phyloP scores from a whole-genome alignment of 768 basidiomycete genomes.

The Amanita phalloides region DNA sequence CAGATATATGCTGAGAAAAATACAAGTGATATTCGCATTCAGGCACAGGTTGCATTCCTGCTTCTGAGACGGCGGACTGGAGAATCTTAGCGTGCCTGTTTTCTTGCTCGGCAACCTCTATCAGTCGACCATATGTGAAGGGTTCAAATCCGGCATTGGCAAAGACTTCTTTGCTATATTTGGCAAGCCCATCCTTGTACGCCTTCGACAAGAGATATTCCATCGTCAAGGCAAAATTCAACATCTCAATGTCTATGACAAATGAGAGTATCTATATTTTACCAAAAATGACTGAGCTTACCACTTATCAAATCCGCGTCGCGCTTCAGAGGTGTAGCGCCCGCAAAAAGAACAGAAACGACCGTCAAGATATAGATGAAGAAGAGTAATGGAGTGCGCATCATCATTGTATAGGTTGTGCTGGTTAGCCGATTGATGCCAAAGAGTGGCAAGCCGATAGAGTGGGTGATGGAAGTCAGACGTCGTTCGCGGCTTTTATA shows the following conservation, averaged over 20 bases:
- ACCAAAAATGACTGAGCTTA: not conserved
- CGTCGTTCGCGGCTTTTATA: not conserved
- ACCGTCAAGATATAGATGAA: not conserved
- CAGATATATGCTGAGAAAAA: not conserved
- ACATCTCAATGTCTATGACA: slow-evolving; percentile 18
- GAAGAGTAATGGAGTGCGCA: not conserved
- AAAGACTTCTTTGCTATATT: slow-evolving; percentile 37
- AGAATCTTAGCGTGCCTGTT: slow-evolving; percentile 43
- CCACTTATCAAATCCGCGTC: not conserved
- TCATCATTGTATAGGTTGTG: not conserved
- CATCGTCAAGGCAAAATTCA: slow-evolving; percentile 38
- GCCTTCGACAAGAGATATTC: slow-evolving; percentile 35
- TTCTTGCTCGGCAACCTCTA: slow-evolving; percentile 47
- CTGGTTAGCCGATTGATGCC: not conserved
- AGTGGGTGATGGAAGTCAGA: too few relatives aligned
- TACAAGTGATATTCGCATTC: slow-evolving; percentile 57
- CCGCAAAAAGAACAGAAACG: not conserved
- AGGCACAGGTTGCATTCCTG: slow-evolving; percentile 26
- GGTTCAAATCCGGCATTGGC: slow-evolving; percentile 31
- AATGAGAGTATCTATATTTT: not conserved
- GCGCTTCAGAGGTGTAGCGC: not conserved
- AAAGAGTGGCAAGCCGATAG: not conserved
- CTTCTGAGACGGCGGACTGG: slow-evolving; percentile 30
- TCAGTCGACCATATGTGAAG: slow-evolving; percentile 38
- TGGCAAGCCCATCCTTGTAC: slow-evolving; percentile 30